A percentile compares a stretch with the other conserved stretches of the same genome.
Conservation (phyloP, 2,329 filamentous ascomycete species). For the Nannizzia gypsea region DNA sequence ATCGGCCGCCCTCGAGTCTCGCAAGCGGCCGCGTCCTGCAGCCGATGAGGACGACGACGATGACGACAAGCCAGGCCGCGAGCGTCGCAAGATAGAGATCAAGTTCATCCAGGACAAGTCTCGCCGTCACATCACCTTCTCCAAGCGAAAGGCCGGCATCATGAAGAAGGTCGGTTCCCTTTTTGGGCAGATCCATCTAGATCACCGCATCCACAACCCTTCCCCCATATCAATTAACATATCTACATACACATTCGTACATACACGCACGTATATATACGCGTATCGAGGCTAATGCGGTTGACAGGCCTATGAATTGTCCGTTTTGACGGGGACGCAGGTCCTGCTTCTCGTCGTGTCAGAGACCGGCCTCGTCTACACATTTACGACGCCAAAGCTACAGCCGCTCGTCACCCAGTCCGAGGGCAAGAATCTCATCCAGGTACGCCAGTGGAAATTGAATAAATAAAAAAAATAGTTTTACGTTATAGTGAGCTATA, state of each 20-base stretch:
- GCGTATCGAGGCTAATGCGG: background rate
- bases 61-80: constrained; percentile 92
- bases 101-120: constrained; percentile 99
- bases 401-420: constrained; percentile 97
- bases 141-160: constrained; percentile 98
- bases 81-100: constrained; percentile 99
- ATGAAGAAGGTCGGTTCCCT: constrained; percentile 92
- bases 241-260: background rate
- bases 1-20: constrained; percentile 49
- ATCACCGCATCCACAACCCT: background rate
- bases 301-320: constrained; percentile 81
- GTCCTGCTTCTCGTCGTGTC: constrained; percentile 93
- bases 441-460: no score
- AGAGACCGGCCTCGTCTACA: constrained; percentile 94
- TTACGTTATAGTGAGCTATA: no score
- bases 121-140: constrained; percentile 97
- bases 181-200: constrained; percentile 11
- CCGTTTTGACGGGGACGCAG: constrained; percentile 94
- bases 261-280: background rate
- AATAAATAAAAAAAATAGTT: no score
- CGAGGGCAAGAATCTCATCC: constrained; percentile 97
- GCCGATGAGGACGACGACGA: constrained; percentile 89
- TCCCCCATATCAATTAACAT: background rate
- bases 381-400: constrained; percentile 95
- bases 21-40: constrained; percentile 76